Base-by-base conservation (phyloP, 2,329 filamentous ascomycete genomes). In the Talaromyces sp. region DNA sequence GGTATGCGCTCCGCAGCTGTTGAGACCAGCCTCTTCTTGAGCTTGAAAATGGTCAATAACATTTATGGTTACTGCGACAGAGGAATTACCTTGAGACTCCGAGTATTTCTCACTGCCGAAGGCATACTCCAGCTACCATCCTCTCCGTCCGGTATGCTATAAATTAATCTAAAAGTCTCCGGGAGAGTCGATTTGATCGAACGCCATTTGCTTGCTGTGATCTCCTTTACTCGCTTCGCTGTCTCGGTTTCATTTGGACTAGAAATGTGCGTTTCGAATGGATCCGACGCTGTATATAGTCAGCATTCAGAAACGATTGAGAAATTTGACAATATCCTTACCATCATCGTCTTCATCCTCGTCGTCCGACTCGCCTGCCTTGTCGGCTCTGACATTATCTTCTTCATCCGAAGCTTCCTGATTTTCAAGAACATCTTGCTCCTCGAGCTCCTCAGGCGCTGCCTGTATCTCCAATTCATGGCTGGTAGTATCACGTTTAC, bases 241-340 rank as follows among this genome's bases (percentile, higher is more conserved):
- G 92, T 78, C 48, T 84, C 77, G 6, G 83, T 82, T 58, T 90
- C 85, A 54, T 93, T 85, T 0, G 88, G 87, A 48, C 83, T 83
- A 39, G 87, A 86, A 74, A 96, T 96, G 77, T 97, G 94, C 8
- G 82, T 79, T 68, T 95, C 90, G 72, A 96, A 97, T 0, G 92
- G 90, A 75, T 96, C 91, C 5, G 78, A 52, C 22, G 35, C 65
- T 66, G 78, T 33, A 80, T 68, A 87, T 82, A 57, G 5, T 66
- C 7, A 43, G 45, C 19, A 45, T 14, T 43, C 27, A 14, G 43
- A n/a, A 3, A 47, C 31, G 19, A 52, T 31, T 63, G 19, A 16
- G 43, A 9, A 57, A 27, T 43, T 6, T 66, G 24, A 45, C 19
- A 22, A 47, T 48, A 33, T 62, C 57, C 24, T 66, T 59, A 63